Conservation (phyloP, 106 monocot species). For the Allium sativum region DNA sequence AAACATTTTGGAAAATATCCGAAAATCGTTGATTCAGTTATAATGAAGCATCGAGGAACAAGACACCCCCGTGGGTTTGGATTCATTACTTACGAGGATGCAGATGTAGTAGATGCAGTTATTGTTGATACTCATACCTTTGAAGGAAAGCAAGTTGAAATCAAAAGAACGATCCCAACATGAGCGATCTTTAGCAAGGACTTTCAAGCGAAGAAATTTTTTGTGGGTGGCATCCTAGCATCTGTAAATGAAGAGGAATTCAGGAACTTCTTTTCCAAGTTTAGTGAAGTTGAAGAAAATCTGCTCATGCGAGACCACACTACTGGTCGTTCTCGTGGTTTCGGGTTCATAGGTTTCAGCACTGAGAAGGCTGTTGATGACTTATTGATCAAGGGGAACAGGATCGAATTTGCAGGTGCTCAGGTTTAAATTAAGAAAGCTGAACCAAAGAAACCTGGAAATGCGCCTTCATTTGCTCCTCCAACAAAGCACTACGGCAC, state of each 20-base stretch:
- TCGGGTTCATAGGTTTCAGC: slow-evolving; percentile 79
- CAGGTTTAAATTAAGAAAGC: slow-evolving; percentile 99
- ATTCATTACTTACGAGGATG: slow-evolving; percentile 9
- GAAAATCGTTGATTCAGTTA: slow-evolving; percentile 6
- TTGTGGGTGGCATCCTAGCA: slow-evolving; percentile 73
- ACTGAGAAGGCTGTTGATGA: slow-evolving; percentile 72
- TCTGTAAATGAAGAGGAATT: slow-evolving; percentile 8
- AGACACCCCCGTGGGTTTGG: slow-evolving; percentile 15
- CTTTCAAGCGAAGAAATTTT: slow-evolving; percentile 46
- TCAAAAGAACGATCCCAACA: slow-evolving; percentile 14
- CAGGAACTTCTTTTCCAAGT: slow-evolving; percentile 25
- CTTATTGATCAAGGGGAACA: slow-evolving; percentile 68
- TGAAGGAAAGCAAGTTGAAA: slow-evolving; percentile 8
- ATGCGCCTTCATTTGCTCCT: slow-evolving; percentile 5
- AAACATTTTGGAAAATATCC: slow-evolving; percentile 9
- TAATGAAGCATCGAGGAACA: slow-evolving; percentile 14
- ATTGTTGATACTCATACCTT: slow-evolving; percentile 3
- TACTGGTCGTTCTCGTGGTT: slow-evolving; percentile 72
- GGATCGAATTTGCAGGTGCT: slow-evolving; percentile 68
- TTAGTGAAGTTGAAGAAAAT: slow-evolving; percentile 67
- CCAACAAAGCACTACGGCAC: slow-evolving; percentile 10
- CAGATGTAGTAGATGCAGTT: slow-evolving; percentile 9
- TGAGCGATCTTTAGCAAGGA: slow-evolving; percentile 8
- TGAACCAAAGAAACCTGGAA: slow-evolving; percentile 80
- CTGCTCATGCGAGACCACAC: slow-evolving; percentile 75